Percentiles rank a stretch among this genome's conserved stretches.
Conservation (phyloP, 2,329 filamentous ascomycete genomes). For the Verruconis gallopava region DNA sequence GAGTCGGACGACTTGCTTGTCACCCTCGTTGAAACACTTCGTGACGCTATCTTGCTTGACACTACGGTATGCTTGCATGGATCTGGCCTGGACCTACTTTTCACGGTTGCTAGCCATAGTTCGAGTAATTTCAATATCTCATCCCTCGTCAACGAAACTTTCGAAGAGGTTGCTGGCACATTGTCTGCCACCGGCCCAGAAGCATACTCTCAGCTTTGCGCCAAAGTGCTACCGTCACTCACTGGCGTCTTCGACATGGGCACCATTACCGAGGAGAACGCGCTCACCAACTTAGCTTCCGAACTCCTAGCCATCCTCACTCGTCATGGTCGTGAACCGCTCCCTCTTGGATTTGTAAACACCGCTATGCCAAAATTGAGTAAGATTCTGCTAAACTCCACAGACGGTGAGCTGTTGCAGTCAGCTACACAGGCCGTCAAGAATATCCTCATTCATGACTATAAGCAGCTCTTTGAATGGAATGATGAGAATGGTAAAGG, state of each 20-base stretch:
- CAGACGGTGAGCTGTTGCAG: constrained; percentile 79
- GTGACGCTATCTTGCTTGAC: constrained; percentile 71
- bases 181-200: constrained; percentile 52
- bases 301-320: constrained; percentile 72
- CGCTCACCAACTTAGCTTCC: constrained; percentile 72
- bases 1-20: constrained; percentile 89
- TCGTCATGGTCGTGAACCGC: constrained; percentile 69
- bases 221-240: constrained; percentile 75
- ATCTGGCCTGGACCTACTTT: constrained; percentile 69
- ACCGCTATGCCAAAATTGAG: constrained; percentile 80
- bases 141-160: constrained; percentile 75
- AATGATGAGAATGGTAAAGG: constrained; percentile 63
- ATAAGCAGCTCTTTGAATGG: constrained; percentile 81
- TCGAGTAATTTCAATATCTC: constrained; percentile 85
- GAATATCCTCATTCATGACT: constrained; percentile 80
- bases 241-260: constrained; percentile 84
- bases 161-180: constrained; percentile 69
- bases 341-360: constrained; percentile 75
- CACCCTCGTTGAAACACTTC: constrained; percentile 74
- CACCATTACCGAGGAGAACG: constrained; percentile 70
- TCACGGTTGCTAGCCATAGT: constrained; percentile 77
- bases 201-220: constrained; percentile 65
- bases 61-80: constrained; percentile 61
- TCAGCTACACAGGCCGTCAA: constrained; percentile 77
- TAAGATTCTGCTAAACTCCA: constrained; percentile 65